phyloP scores from a whole-genome alignment of 2,329 filamentous ascomycete species.

The Daldinia sp. region DNA sequence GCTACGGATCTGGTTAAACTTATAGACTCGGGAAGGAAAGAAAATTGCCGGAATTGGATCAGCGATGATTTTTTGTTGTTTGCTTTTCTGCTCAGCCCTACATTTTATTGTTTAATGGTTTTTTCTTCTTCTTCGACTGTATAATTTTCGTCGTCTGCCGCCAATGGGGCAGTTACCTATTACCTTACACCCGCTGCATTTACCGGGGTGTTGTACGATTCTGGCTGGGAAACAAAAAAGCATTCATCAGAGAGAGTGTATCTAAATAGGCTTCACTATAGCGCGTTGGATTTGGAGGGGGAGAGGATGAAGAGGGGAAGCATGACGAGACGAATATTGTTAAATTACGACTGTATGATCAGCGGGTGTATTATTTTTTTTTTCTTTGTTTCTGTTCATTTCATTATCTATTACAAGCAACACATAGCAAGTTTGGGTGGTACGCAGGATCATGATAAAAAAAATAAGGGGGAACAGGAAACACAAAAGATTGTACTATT shows the following conservation, averaged over 20 bases:
- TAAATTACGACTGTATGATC: conserved; percentile 40
- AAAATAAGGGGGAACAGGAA: background rate
- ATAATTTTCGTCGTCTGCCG: conserved; percentile 24
- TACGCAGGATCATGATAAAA: conserved; percentile 7
- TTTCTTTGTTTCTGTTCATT: background rate
- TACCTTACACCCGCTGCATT: conserved; percentile 7
- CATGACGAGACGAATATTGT: conserved; percentile 36
- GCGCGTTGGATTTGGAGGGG: conserved; percentile 9
- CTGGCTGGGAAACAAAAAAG: conserved; percentile 7
- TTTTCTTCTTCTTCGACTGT: conserved; percentile 18
- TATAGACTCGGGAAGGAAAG: conserved; percentile 39
- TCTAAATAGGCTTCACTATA: conserved; percentile 1
- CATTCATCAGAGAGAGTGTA: background rate
- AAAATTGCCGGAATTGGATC: conserved; percentile 39
- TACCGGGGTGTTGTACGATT: conserved; percentile 33
- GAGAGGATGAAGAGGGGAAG: background rate
- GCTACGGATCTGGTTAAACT: conserved; percentile 30
- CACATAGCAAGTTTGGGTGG: background rate
- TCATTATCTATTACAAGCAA: background rate
- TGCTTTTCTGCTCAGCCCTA: conserved; percentile 17
- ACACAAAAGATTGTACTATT: conserved; percentile 10
- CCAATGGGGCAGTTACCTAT: conserved; percentile 16
- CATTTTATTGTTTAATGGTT: conserved; percentile 26
- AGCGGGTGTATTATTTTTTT: conserved; percentile 19
- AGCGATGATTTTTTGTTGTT: conserved; percentile 26